These are phyloP conservation scores for Lenzites betulinus DNA, from an alignment of 768 basidiomycete genomes.

Conservation along the genomic window DNA sequence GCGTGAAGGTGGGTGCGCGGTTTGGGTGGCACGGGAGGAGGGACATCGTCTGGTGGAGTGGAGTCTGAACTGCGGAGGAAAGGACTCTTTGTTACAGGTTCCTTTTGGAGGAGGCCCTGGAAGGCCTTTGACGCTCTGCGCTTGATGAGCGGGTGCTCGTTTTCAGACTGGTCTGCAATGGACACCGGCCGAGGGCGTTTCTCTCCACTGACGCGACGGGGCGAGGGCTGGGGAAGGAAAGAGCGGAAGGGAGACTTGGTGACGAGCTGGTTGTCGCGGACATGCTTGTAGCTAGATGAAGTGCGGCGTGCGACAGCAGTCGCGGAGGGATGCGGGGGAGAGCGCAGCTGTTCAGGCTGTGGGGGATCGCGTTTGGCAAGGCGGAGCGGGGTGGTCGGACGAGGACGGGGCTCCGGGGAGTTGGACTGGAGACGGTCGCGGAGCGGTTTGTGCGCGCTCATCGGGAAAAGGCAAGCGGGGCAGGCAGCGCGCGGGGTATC, in stretches of 20 bases:
- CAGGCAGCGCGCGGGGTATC: background rate
- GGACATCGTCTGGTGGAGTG: conserved; percentile 27
- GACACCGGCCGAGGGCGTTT: conserved; percentile 75
- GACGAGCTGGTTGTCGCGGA: conserved; percentile 76
- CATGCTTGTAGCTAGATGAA: conserved; percentile 79
- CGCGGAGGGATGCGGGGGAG: conserved; percentile 37
- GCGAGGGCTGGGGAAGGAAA: conserved; percentile 48
- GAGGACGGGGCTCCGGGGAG: conserved; percentile 32
- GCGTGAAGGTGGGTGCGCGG: conserved; percentile 17
- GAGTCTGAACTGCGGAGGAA: conserved; percentile 45
- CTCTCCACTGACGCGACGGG: conserved; percentile 71
- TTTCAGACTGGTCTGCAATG: conserved; percentile 70
- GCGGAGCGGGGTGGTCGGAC: conserved; percentile 61
- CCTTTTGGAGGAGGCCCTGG: conserved; percentile 71
- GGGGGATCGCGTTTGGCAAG: conserved; percentile 68
- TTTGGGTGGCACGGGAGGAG: conserved; percentile 30
- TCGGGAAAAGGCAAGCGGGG: conserved; percentile 6
- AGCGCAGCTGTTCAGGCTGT: conserved; percentile 37
- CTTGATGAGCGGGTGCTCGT: conserved; percentile 72
- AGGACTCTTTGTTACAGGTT: conserved; percentile 82
- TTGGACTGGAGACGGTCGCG: conserved; percentile 24
- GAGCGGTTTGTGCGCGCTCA: conserved; percentile 23
- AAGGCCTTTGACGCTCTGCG: conserved; percentile 75
- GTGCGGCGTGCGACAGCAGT: conserved; percentile 66
- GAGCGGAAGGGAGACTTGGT: conserved; percentile 86